Percentiles rank a stretch among this genome's conserved stretches.
Conservation (phyloP, 2,329 filamentous ascomycete species). For the Trichophyton mentagrophytes region DNA sequence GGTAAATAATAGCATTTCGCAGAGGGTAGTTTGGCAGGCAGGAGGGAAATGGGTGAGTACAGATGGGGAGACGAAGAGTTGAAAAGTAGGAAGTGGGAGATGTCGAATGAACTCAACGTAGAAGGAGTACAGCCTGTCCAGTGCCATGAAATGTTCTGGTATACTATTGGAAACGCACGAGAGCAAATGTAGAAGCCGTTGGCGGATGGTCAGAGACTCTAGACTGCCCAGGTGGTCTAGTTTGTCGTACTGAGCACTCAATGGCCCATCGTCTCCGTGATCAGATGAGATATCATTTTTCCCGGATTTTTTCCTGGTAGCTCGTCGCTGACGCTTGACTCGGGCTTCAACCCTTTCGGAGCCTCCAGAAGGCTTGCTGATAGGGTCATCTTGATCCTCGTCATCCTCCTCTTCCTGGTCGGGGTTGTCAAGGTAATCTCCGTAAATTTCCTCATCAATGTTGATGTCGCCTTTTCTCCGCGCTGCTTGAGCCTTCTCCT, state of each 20-base stretch:
- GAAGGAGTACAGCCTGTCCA: slow-evolving; percentile 31
- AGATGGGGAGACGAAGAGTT: slow-evolving; percentile 33
- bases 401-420: slow-evolving; percentile 25
- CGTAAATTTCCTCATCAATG: slow-evolving; percentile 34
- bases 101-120: slow-evolving; percentile 37
- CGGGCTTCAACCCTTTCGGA: slow-evolving; percentile 12
- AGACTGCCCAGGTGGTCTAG: slow-evolving; percentile 27
- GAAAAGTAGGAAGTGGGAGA: slow-evolving; percentile 34
- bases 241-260: slow-evolving; percentile 11
- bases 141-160: slow-evolving; percentile 24
- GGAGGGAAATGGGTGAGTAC: slow-evolving; percentile 30
- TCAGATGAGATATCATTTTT: not conserved
- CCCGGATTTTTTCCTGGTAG: slow-evolving; percentile 12
- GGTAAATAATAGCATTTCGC: slow-evolving; percentile 40
- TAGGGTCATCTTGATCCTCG: slow-evolving; percentile 7
- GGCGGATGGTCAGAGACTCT: slow-evolving; percentile 30
- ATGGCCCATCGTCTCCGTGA: slow-evolving; percentile 1
- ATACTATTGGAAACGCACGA: slow-evolving; percentile 26
- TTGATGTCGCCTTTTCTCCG: slow-evolving; percentile 32
- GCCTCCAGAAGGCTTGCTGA: slow-evolving; percentile 2
- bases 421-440: slow-evolving; percentile 31
- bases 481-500: slow-evolving; percentile 17
- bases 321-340: slow-evolving; percentile 23
- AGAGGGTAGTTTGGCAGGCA: slow-evolving; percentile 38
- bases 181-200: slow-evolving; percentile 34